Conservation (phyloP, 495 filamentous ascomycete species). For the Aspergillus biplanus region DNA sequence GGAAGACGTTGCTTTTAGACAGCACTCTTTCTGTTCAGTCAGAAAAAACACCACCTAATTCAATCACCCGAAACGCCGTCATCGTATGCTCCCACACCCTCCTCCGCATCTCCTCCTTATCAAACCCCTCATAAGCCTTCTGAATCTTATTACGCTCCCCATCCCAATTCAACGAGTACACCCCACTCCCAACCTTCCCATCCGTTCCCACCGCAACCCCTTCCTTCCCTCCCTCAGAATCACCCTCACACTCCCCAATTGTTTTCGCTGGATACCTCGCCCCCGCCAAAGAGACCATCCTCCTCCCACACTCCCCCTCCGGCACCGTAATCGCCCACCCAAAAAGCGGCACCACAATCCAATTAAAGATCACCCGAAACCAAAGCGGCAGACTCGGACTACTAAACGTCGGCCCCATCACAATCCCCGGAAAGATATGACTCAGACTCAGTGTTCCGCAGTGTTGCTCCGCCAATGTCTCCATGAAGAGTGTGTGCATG, state of each 20-base stretch:
- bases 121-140: conserved; percentile 8
- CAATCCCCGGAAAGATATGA: conserved; percentile 16
- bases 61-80: conserved; percentile 9
- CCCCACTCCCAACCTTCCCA: conserved; percentile 10
- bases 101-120: conserved; percentile 4
- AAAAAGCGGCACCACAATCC: conserved; percentile 10
- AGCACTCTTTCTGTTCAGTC: too few species aligned
- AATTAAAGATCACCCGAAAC: conserved; percentile 9
- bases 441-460: conserved; percentile 2
- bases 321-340: conserved; percentile 1
- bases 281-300: conserved; percentile 6
- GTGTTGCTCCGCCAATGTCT: conserved; percentile 7
- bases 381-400: conserved; percentile 9
- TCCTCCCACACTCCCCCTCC: conserved; percentile 3
- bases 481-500: conserved; percentile 16
- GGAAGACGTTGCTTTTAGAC: too few species aligned
- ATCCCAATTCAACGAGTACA: conserved; percentile 11
- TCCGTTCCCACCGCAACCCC: conserved; percentile 9
- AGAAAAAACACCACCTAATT: conserved; percentile 7
- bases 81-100: conserved; percentile 16
- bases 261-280: too few species aligned
- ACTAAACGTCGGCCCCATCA: conserved; percentile 11
- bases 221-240: too few species aligned
- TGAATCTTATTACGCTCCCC: conserved; percentile 1
- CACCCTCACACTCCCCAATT: too few species aligned